Evolutionary conservation across 2,329 filamentous ascomycete species (phyloP), one percentile per base, ranked within the genome.

Genomic region (Alternaria dauci): DNA sequence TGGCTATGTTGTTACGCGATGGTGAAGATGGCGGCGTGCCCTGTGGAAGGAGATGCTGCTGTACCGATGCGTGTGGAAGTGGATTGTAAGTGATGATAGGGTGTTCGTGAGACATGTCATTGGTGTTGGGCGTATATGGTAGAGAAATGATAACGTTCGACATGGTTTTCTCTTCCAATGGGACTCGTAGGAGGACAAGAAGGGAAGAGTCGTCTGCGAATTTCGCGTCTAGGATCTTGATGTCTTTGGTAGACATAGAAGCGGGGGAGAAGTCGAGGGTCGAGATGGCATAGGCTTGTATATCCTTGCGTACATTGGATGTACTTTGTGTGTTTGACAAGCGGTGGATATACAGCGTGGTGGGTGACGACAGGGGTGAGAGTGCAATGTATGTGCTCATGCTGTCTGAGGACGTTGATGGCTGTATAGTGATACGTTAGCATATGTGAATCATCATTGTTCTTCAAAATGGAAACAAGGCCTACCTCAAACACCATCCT

Each of bases 161-260:
- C 23, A n/a, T 9, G 4, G 32, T 26, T 50, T 36, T n/a, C 1
- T 42, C 20, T 4, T 25, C 16, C 5, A 28, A 3, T 39, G 36
- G 16, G 30, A 20, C 71, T 67, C 68, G 71, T 77, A 84, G 86
- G 2, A 93, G 82, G 1, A 91, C 67, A 54, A 93, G 81, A 2
- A 93, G 74, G 0, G 80, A 82, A 12, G 83, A 77, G 56, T 90
- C 86, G 68, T 90, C 84, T 43, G 91, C 83, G 70, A 93, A 92
- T 71, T 89, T 89, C 14, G 90, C 76, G 72, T 93, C 89, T 20
- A 87, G 75, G 16, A 89, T 77, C n/a, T 75, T 79, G 18, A 87
- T 75, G n/a, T 89, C 76, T n/a, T 75, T 78, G 23, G 61, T 50
- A 6, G 78, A 76, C 1, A 23, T 30, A 1, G 58, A 56, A 1